A percentile compares a stretch with the other conserved stretches of the same genome.
Evolutionary conservation across 352 stramenopile species (phyloP).

Genomic region (Pseudoperonospora humuli): DNA sequence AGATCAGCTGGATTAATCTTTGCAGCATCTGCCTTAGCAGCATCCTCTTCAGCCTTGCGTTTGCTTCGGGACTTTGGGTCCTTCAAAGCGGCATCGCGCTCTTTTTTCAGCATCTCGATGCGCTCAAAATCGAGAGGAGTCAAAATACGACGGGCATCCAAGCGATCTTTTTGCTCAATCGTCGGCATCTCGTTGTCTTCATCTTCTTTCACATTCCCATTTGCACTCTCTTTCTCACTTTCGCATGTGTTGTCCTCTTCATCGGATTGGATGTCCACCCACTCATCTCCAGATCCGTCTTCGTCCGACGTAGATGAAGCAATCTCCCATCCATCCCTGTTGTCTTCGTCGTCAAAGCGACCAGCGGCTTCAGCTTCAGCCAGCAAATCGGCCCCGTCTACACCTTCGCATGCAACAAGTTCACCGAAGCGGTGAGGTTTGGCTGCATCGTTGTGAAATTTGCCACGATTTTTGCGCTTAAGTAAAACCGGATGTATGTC

Average conservation of each 20-base stretch:
- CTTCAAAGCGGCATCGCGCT: slow-evolving; percentile 69
- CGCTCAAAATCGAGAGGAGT: slow-evolving; percentile 87
- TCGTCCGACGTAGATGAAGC: slow-evolving; percentile 58
- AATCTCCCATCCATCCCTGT: slow-evolving; percentile 78
- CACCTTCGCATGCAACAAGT: slow-evolving; percentile 83
- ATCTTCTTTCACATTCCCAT: slow-evolving; percentile 38
- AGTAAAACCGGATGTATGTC: slow-evolving; percentile 93
- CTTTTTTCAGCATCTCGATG: slow-evolving; percentile 88
- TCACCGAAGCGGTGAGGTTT: slow-evolving; percentile 90
- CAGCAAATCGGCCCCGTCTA: slow-evolving; percentile 95
- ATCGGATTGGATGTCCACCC: slow-evolving; percentile 61
- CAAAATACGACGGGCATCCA: slow-evolving; percentile 81
- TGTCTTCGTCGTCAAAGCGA: slow-evolving; percentile 76
- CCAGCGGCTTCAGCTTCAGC: slow-evolving; percentile 63
- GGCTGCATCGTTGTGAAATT: slow-evolving; percentile 78
- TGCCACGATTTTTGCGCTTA: slow-evolving; percentile 95
- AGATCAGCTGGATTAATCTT: slow-evolving; percentile 77
- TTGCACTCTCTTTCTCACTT: slow-evolving; percentile 40
- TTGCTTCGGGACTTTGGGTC: slow-evolving; percentile 77
- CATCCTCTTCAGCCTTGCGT: slow-evolving; percentile 69
- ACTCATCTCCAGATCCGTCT: slow-evolving; percentile 60
- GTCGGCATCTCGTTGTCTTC: slow-evolving; percentile 30
- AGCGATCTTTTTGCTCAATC: slow-evolving; percentile 60
- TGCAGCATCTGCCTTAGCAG: slow-evolving; percentile 39
- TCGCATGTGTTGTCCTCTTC: slow-evolving; percentile 42